Evolutionary conservation across 768 basidiomycete genomes (phyloP).

Genomic region (Kwoniella dendrophila): DNA sequence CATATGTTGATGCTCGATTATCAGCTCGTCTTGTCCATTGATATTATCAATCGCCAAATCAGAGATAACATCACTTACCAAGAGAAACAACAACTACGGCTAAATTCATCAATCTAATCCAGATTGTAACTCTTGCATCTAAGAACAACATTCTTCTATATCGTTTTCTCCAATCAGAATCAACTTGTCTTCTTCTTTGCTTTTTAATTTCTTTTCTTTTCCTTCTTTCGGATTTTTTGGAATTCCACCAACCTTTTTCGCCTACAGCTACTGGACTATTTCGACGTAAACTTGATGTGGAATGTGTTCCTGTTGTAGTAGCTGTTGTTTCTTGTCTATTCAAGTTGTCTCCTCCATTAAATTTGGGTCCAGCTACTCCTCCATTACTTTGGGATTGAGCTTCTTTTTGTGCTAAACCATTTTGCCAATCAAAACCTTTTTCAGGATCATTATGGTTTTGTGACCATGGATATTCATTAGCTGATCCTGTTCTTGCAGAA

Average conservation of each 20-base stretch:
- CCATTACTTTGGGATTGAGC: neutral
- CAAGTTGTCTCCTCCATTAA: constrained; percentile 19
- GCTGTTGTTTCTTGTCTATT: constrained; percentile 12
- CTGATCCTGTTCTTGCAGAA: neutral
- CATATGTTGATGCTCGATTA: neutral
- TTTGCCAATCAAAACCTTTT: constrained; percentile 36
- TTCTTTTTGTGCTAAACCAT: constrained; percentile 15
- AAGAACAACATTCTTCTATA: constrained; percentile 38
- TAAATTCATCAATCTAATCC: constrained; percentile 37
- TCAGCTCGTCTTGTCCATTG: neutral
- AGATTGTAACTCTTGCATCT: constrained; percentile 48
- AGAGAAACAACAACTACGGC: constrained; percentile 33
- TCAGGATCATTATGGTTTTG: constrained; percentile 17
- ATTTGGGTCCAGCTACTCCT: neutral
- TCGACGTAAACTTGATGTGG: constrained; percentile 7
- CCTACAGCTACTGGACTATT: no score
- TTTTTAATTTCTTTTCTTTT: constrained; percentile 12
- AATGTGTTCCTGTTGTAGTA: constrained; percentile 13
- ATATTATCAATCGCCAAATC: no score
- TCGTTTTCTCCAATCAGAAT: constrained; percentile 31
- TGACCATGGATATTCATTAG: constrained; percentile 21
- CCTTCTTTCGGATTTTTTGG: constrained; percentile 6
- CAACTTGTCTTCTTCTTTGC: constrained; percentile 17
- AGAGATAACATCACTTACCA: constrained; percentile 28
- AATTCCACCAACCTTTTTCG: constrained; percentile 19